These are phyloP conservation scores for Candida manassasensis DNA, from an alignment of 805 yeast genomes.

Conservation along the genomic window DNA sequence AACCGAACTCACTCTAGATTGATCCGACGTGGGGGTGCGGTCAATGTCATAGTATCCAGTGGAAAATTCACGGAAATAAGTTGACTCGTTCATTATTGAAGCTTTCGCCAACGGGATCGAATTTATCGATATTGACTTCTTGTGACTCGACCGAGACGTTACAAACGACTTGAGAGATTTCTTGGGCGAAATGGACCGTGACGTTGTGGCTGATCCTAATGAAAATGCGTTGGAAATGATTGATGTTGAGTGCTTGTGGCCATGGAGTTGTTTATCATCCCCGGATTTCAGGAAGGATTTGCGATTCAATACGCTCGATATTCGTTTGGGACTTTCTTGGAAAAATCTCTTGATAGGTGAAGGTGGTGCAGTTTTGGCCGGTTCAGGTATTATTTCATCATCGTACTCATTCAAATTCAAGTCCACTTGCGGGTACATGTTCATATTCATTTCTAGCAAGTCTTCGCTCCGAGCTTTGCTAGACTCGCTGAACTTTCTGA, in stretches of 20 bases:
- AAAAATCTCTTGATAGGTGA: conserved; percentile 33
- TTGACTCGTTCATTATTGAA: not conserved
- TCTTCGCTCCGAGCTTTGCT: not conserved
- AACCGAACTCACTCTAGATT: conserved; percentile 39
- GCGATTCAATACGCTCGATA: conserved; percentile 19
- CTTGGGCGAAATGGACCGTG: conserved; percentile 29
- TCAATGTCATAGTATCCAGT: conserved; percentile 26
- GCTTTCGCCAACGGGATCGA: conserved; percentile 4
- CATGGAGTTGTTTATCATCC: conserved; percentile 2
- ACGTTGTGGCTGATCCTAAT: conserved; percentile 21
- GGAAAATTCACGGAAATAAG: conserved; percentile 2
- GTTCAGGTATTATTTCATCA: conserved; percentile 8
- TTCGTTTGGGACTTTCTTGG: conserved; percentile 25
- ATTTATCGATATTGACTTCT: conserved; percentile 3
- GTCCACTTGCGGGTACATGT: not conserved
- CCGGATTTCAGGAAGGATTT: conserved; percentile 11
- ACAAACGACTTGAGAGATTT: conserved; percentile 19
- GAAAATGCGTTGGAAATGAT: conserved; percentile 24
- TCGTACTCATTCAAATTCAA: conserved; percentile 6
- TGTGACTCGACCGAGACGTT: conserved; percentile 2
- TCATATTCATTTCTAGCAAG: conserved; percentile 1
- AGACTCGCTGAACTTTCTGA: conserved; percentile 18
- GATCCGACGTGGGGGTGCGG: conserved; percentile 29
- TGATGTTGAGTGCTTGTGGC: conserved; percentile 25
- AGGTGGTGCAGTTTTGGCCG: conserved; percentile 18